Evolutionary conservation across 805 yeast genomes (phyloP).

Genomic region (Saturnispora galanensis): DNA sequence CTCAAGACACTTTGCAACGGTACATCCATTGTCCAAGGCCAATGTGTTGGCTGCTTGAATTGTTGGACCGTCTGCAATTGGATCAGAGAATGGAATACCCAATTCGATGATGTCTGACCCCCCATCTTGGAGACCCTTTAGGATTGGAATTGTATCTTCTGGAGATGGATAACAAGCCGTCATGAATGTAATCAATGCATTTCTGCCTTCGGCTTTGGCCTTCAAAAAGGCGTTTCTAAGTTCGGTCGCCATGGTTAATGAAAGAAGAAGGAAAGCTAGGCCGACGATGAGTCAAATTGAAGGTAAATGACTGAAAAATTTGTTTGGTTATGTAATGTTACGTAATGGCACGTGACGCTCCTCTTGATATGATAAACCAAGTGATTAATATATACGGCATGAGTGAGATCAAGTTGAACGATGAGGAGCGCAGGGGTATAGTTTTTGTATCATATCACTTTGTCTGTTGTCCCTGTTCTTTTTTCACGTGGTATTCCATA

Average conservation of each 20-base stretch:
- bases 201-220: conserved; percentile 41
- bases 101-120: conserved; percentile 93
- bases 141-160: conserved; percentile 78
- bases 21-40: conserved; percentile 80
- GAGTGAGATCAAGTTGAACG: no score
- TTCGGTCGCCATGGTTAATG: conserved; percentile 21
- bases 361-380: no score
- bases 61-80: conserved; percentile 98
- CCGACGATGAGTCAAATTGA: not conserved
- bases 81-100: conserved; percentile 96
- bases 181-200: conserved; percentile 82
- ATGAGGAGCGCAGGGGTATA: no score
- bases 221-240: conserved; percentile 27
- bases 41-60: conserved; percentile 79
- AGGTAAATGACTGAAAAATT: not conserved
- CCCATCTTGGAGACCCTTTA: conserved; percentile 85
- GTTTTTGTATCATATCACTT: not conserved
- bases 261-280: not conserved
- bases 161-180: conserved; percentile 91
- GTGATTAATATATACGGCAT: no score
- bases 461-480: not conserved
- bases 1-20: conserved; percentile 59
- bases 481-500: not conserved
- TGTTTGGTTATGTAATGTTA: not conserved
- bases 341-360: not conserved